Evolutionary conservation across 169 alveolate species (phyloP), one percentile per base, ranked within the genome.

Genomic region (Plasmodium vinckei): DNA sequence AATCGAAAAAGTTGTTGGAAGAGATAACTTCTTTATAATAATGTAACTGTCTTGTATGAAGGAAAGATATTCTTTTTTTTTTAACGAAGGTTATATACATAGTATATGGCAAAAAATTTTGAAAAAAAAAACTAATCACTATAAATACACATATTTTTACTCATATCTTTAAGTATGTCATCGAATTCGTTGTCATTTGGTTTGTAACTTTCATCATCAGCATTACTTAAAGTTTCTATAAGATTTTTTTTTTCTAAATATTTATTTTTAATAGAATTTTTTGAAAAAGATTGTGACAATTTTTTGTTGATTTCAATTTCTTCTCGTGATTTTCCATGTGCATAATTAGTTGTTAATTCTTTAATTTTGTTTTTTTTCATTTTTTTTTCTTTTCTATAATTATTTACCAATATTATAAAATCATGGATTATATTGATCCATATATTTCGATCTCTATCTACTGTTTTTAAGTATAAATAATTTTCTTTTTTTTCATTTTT

Each of bases 371-470:
- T 63, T 63, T 13, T 75, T 63, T 57, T 75, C 53, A 25, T 75
- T 75, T 75, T 75, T 49, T 51, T 75, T 54, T 75, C 88, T 10
- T 65, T 25, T 63, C 71, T 75, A 39, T 75, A 75, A 51, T 75
- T 75, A 75, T 54, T 75, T 15, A 63, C 44, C 13, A 75, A 56
- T 17, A 75, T 75, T n/a, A 75, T 75, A 49, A 75, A 75, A 53
- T 75, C 88, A 67, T 75, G 88, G 21, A 75, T 75, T 56, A 75
- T 23, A 19, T 75, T 75, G 25, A 75, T 67, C 88, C 88, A 75
- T 25, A 75, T 75, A 54, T 75, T 75, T 27, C 88, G 61, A 23
- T 75, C 88, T 21, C 64, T 75, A 39, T 75, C 88, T 4, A 75
- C 44, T 1, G 88, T 75, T 67, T 75, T 75, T 63, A 75, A 68